Percentiles rank a stretch among this genome's conserved stretches.
Conservation (phyloP, 225 moss, liverwort and hornwort genomes). For the Marchantia polymorpha region DNA sequence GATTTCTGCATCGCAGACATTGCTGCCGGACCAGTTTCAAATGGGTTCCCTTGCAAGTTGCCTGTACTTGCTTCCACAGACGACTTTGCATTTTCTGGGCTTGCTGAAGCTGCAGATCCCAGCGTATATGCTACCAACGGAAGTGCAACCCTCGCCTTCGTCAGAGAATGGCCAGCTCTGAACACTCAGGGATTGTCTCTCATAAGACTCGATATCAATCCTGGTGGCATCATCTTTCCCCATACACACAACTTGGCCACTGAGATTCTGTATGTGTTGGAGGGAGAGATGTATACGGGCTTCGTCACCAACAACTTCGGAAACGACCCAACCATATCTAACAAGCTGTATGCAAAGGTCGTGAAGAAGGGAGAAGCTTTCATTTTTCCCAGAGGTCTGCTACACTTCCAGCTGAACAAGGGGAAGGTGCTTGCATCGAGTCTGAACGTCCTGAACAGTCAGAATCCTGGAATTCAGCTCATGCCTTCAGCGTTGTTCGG, state of each 20-base stretch:
- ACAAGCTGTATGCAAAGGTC: slow-evolving; percentile 14
- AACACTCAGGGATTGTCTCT: neutral
- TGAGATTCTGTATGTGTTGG: neutral
- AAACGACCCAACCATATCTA: neutral
- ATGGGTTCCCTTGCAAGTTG: slow-evolving; percentile 1
- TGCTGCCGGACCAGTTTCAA: neutral
- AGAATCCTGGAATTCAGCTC: slow-evolving; percentile 8
- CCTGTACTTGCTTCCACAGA: neutral
- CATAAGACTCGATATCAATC: neutral
- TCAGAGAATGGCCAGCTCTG: neutral
- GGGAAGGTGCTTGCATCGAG: neutral
- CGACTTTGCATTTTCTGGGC: neutral
- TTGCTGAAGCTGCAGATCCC: neutral
- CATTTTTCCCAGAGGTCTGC: slow-evolving; percentile 7
- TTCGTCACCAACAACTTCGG: slow-evolving; percentile 12
- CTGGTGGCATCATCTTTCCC: slow-evolving; percentile 3
- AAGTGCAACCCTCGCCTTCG: neutral
- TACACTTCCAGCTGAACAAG: slow-evolving; percentile 12
- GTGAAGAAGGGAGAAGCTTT: slow-evolving; percentile 16
- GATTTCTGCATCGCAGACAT: slow-evolving; percentile 10
- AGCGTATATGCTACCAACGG: neutral
- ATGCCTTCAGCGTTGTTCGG: neutral
- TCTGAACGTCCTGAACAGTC: neutral
- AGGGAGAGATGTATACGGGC: neutral
- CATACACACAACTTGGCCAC: slow-evolving; percentile 5